phyloP scores from a whole-genome alignment of 176 grass and related monocot species.

The Oryza brachyantha region DNA sequence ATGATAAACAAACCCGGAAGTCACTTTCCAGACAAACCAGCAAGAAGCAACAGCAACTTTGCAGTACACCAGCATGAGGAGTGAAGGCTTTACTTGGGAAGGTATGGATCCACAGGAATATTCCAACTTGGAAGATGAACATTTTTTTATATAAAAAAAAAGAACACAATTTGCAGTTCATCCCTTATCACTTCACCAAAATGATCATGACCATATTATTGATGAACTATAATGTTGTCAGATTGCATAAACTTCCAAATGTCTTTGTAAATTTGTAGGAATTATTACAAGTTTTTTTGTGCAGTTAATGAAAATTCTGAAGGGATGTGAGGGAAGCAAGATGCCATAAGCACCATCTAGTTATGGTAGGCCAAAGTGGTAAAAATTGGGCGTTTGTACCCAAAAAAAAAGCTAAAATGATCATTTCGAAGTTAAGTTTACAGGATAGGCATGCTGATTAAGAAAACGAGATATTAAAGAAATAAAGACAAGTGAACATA shows the following conservation, averaged over 20 bases:
- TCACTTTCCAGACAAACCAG: constrained; percentile 21
- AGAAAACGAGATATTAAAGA: background rate
- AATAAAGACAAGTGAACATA: background rate
- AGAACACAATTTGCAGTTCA: constrained; percentile 23
- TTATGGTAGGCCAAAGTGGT: background rate
- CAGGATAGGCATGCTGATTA: background rate
- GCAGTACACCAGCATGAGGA: constrained; percentile 22
- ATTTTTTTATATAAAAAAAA: background rate
- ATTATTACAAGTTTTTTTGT: background rate
- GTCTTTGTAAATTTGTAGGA: constrained; percentile 4
- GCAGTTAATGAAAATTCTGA: constrained; percentile 9
- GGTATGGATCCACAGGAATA: constrained; percentile 29
- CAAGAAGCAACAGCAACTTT: background rate
- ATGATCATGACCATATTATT: constrained; percentile 12
- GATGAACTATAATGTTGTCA: constrained; percentile 1
- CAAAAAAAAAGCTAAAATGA: background rate
- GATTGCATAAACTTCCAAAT: background rate
- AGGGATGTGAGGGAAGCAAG: background rate
- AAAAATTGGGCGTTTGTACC: background rate
- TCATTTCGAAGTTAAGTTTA: background rate
- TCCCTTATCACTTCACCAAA: constrained; percentile 3
- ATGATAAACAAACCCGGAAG: constrained; percentile 11
- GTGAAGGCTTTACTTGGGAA: constrained; percentile 15
- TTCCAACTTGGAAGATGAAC: constrained; percentile 18
- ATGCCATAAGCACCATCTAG: constrained; percentile 19